Conservation (phyloP, 345 rosid genomes). For the Moringa oleifera region DNA sequence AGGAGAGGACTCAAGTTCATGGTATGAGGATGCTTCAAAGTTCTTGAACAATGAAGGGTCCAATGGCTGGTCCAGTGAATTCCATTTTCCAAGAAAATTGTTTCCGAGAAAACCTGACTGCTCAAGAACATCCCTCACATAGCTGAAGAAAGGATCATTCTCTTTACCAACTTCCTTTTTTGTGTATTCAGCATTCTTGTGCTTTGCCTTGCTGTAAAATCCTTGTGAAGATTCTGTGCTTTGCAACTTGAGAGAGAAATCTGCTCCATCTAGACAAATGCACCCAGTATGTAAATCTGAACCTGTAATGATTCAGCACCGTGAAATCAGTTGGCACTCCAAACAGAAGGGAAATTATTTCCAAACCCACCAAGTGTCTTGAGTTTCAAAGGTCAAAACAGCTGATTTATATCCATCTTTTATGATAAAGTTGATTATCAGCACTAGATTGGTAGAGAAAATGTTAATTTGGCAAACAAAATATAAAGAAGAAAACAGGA, state of each 20-base stretch:
- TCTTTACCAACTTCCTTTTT: constrained; percentile 14
- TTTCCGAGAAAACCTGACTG: constrained; percentile 55
- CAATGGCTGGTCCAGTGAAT: constrained; percentile 61
- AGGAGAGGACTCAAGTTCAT: constrained; percentile 20
- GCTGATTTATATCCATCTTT: not conserved
- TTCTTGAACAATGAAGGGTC: constrained; percentile 53
- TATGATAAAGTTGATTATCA: no score
- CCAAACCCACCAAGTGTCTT: not conserved
- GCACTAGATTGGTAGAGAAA: no score
- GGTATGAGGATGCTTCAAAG: constrained; percentile 30
- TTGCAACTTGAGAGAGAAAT: constrained; percentile 9
- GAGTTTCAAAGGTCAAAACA: not conserved
- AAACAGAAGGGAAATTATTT: not conserved
- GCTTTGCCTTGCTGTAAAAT: constrained; percentile 1
- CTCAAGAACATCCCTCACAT: constrained; percentile 47
- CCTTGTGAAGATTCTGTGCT: constrained; percentile 5
- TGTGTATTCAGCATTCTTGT: constrained; percentile 17
- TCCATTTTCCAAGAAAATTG: constrained; percentile 41
- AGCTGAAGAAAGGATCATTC: constrained; percentile 40
- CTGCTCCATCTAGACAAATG: constrained; percentile 11
- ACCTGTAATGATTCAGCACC: constrained; percentile 15
- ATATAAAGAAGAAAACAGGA: no score
- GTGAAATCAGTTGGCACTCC: not conserved
- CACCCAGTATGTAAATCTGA: constrained; percentile 10
- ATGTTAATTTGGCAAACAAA: no score